phyloP scores from a whole-genome alignment of 345 rosid genomes.

The Gossypium raimondii region DNA sequence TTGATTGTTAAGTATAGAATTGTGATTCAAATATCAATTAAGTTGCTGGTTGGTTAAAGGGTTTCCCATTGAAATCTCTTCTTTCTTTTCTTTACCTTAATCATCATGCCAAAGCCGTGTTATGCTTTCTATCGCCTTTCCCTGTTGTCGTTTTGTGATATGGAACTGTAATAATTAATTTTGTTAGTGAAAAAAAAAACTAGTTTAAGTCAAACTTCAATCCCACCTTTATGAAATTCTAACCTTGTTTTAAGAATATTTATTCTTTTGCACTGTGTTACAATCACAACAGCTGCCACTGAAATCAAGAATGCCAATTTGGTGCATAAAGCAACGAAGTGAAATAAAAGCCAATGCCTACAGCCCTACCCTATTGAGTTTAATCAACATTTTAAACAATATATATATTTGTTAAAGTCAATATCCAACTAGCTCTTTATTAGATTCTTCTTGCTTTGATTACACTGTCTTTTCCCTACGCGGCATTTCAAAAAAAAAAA shows the following conservation, averaged over 20 bases:
- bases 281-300: slow-evolving; percentile 8
- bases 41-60: not conserved
- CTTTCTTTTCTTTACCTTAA: not conserved
- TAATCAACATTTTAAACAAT: not conserved
- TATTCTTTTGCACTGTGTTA: not conserved
- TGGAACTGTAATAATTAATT: not conserved
- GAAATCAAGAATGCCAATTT: slow-evolving; percentile 17
- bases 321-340: not conserved
- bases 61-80: not conserved
- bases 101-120: slow-evolving; percentile 10
- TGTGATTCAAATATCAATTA: not conserved
- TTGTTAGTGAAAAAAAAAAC: not conserved
- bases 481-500: not conserved
- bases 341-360: not conserved
- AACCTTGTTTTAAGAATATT: not conserved
- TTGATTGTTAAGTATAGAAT: no score
- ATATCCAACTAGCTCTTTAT: slow-evolving; percentile 7
- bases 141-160: slow-evolving; percentile 7
- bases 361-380: not conserved
- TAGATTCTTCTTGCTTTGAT: slow-evolving; percentile 17
- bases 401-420: slow-evolving; percentile 8
- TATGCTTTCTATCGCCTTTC: not conserved
- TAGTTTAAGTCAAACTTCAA: slow-evolving; percentile 13
- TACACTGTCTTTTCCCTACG: slow-evolving; percentile 10
- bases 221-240: not conserved